Conservation (phyloP, 495 filamentous ascomycete species). For the Aspergillus cavernicola region DNA sequence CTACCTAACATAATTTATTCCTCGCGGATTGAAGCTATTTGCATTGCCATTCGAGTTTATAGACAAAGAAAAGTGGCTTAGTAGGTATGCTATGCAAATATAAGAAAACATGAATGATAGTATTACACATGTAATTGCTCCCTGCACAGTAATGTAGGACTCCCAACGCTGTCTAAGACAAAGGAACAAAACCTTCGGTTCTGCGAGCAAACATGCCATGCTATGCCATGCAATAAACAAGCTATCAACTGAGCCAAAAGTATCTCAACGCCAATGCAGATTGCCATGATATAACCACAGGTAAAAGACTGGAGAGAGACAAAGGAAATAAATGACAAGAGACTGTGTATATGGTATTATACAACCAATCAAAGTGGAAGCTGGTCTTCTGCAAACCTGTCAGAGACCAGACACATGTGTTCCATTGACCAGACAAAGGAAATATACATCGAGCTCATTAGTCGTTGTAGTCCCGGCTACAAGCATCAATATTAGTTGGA, state of each 20-base stretch:
- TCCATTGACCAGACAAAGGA: slow-evolving; percentile 14
- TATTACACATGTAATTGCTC: background rate
- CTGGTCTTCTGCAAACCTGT: slow-evolving; percentile 1
- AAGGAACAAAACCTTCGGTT: slow-evolving; percentile 6
- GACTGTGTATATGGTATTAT: background rate
- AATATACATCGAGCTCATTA: slow-evolving; percentile 26
- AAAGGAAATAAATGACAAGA: background rate
- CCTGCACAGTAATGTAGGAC: background rate
- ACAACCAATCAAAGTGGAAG: background rate
- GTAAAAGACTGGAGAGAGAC: background rate
- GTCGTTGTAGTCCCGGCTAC: slow-evolving; percentile 37
- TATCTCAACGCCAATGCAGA: slow-evolving; percentile 3
- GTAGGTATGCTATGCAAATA: too few relatives aligned
- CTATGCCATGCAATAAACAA: slow-evolving; percentile 14
- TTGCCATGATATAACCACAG: background rate
- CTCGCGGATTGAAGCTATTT: too few relatives aligned
- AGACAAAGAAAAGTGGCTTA: too few relatives aligned
- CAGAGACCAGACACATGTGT: slow-evolving; percentile 11
- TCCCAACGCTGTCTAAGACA: slow-evolving; percentile 17
- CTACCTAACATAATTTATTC: too few relatives aligned
- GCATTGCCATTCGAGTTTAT: too few relatives aligned
- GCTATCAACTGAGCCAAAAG: background rate
- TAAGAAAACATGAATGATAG: background rate
- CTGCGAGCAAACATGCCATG: background rate
- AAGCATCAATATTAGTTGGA: slow-evolving; percentile 13